Conservation (phyloP, 768 basidiomycete species). For the Boletus vinaceobasis region DNA sequence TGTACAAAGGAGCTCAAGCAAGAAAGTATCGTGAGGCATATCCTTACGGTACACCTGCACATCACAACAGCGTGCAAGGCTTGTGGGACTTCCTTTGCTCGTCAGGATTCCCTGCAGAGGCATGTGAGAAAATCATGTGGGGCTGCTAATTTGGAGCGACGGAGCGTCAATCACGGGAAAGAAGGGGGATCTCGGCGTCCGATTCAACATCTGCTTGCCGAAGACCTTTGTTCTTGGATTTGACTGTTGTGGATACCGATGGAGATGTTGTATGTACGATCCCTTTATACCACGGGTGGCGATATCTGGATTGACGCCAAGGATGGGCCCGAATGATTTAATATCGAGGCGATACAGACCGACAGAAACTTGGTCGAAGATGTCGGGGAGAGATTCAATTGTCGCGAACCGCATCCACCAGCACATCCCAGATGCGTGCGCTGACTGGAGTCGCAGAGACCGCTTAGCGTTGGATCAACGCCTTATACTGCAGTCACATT, state of each 20-base stretch:
- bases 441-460: constrained; percentile 37
- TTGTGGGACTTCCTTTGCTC: constrained; percentile 26
- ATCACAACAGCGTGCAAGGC: constrained; percentile 5
- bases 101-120: constrained; percentile 25
- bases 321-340: constrained; percentile 56
- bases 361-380: constrained; percentile 95
- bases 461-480: no score
- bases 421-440: constrained; percentile 32
- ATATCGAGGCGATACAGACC: constrained; percentile 87
- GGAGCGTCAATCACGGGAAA: no score
- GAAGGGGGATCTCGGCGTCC: neutral
- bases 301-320: constrained; percentile 80
- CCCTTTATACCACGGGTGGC: constrained; percentile 41
- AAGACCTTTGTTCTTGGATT: neutral
- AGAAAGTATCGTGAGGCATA: constrained; percentile 25
- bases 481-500: no score
- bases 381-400: constrained; percentile 76
- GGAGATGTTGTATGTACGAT: neutral
- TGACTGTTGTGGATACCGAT: neutral
- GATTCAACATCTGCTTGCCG: neutral
- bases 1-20: constrained; percentile 22
- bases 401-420: constrained; percentile 75
- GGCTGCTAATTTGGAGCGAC: neutral
- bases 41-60: constrained; percentile 22
- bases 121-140: constrained; percentile 21